Evolutionary conservation across 345 rosid species (phyloP), one percentile per base, ranked within the genome.

Genomic region (Citrus inodora): DNA sequence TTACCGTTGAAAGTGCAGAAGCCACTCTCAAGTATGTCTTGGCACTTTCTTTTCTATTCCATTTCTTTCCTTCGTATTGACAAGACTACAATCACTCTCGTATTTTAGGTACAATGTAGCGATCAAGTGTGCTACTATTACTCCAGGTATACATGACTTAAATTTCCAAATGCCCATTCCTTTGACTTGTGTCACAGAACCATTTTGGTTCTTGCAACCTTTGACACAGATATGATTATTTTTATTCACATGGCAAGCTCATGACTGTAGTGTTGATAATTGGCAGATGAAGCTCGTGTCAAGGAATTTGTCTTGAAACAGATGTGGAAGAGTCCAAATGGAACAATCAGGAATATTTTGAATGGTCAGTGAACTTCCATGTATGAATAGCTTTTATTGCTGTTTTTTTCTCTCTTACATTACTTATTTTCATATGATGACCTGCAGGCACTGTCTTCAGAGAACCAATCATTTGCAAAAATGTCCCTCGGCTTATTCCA

Each of bases 281-380:
- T 73, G 37, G 77, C 92, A 93, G 99, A 96, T 87, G 99, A 96
- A 87, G 92, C 85, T 82, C 98, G 99, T 72, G 84, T 94, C 38
- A 83, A 88, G 84, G 99, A 96, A 85, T 96, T 94, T 83, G 84
- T 63, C 60, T 88, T 96, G 91, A 96, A 94, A 88, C 85, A 87
- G 69, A 96, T 96, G 99, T 96, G 99, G 99, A 96, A 76, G 85
- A 96, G 99, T 83, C 98, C 98, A 30, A 94, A 96, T 79, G 97
- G 99, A 58, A 95, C 99, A 62, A 94, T 95, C 64, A 91, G 99
- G 86, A 95, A 95, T 80, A 95, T 95, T 71, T 85, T 95, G 84
- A 95, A 95, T 81, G 99, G 99, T 93, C 24, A 82, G 90, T 73
- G 70, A 71, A 53, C 19, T 77, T 78, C 9, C 62, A 4, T 42